Evolutionary conservation across 1,139 yeast genomes (phyloP).

Genomic region (Yamadazyma trypodendri): DNA sequence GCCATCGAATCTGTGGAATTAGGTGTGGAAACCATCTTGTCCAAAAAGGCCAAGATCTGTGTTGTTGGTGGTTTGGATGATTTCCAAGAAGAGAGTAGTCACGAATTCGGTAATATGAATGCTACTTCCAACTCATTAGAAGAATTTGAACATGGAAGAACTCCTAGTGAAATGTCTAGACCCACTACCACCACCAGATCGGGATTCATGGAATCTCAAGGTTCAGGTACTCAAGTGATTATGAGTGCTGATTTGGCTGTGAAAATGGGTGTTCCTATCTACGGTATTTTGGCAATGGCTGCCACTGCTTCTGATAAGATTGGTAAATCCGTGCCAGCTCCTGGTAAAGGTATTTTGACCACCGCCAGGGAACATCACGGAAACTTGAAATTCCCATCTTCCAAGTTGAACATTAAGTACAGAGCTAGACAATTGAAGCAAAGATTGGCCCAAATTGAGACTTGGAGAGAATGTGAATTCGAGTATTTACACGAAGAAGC

Average conservation of each 20-base stretch:
- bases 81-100: slow-evolving; percentile 98
- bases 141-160: slow-evolving; percentile 93
- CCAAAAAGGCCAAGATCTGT: slow-evolving; percentile 94
- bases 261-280: slow-evolving; percentile 98
- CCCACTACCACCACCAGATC: slow-evolving; percentile 94
- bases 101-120: slow-evolving; percentile 97
- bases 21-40: slow-evolving; percentile 89
- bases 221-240: slow-evolving; percentile 96
- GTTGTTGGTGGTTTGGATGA: slow-evolving; percentile 99
- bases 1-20: slow-evolving; percentile 95
- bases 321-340: slow-evolving; percentile 99
- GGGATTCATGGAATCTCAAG: slow-evolving; percentile 99
- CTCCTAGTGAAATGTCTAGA: slow-evolving; percentile 98
- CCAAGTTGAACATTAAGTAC: slow-evolving; percentile 86
- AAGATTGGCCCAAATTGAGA: slow-evolving; percentile 75
- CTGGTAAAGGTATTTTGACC: slow-evolving; percentile 98
- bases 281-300: slow-evolving; percentile 90
- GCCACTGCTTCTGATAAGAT: slow-evolving; percentile 98
- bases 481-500: slow-evolving; percentile 50
- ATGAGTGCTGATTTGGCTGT: slow-evolving; percentile 94
- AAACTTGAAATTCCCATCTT: slow-evolving; percentile 74
- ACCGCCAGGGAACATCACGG: slow-evolving; percentile 95
- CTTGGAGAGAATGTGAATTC: slow-evolving; percentile 84
- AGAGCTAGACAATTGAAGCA: slow-evolving; percentile 86
- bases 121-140: slow-evolving; percentile 89